Base-by-base conservation (phyloP, 768 basidiomycete species). In the Lyophyllum atratum region DNA sequence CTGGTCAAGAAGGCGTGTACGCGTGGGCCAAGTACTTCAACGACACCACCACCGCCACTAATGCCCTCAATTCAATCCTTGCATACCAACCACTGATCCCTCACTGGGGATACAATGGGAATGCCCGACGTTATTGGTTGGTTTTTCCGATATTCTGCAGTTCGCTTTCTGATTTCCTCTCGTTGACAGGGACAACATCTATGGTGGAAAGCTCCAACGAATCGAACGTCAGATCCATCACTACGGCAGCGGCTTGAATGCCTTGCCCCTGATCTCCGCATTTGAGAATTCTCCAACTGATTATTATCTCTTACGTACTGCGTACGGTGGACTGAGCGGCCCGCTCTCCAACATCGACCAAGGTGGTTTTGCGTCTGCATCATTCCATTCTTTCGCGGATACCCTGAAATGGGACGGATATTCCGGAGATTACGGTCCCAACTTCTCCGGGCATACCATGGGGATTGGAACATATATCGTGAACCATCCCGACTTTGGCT, bases 51-150 rank as follows among this genome's bases (percentile, higher is more conserved):
- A 84, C 83, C 2, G 78, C 81, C 2, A 69, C 71, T 29, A 84
- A 84, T 62, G 76, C 78, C 6, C 68, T 85, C 61, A 83, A 83
- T 58, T 83, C 82, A 1, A 82, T 84, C 49, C 64, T 85, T 47
- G 82, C 82, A 1, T 85, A 83, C 59, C 80, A 85, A 60, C 82
- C 83, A 2, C 72, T 80, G 6, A 75, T 84, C 31, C 76, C 82
- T n/a, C 82, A 84, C 64, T 85, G 82, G 83, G 83, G 82, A 15
- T 83, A 83, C 67, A 83, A 84, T 60, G 82, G 83, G 7, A 84
- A 84, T 62, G 83, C 83, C 1, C 71, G 82, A 52, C 75, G 83
- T 28, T 84, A 83, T 68, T 83, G 81, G 82, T 82, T 52, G 47
- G 72, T 65, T 12, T 37, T 25, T n/a, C 15, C 37, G 37, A 29